Evolutionary conservation across 352 stramenopile genomes (phyloP), one percentile per base, ranked within the genome.

Genomic region (Hyaloperonospora brassicae): DNA sequence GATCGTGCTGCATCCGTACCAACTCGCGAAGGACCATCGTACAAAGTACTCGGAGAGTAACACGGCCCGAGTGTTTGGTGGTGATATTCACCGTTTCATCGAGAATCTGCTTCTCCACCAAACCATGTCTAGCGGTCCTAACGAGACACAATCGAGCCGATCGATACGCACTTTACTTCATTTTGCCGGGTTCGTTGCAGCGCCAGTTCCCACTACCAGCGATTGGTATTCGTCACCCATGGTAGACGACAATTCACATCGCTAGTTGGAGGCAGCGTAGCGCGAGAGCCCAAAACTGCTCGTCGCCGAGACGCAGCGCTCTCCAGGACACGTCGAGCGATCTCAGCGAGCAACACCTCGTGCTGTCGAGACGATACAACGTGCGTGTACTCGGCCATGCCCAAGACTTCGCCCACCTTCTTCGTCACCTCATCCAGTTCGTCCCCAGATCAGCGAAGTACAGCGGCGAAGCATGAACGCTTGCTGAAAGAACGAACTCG

Each of bases 1-100:
- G 68, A 98, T 98, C 68, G 79, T 96, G 47, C 64, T 99, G 64
- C 93, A 98, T 61, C 96, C 96, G 13, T 98, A 99, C 78, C 97
- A 98, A 64, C 84, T 98, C 68, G 91, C 98, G 36, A 99, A 99
- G 58, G 95, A 98, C 63, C 81, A 96, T 64, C 75, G 91, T 44
- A 97, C 86, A 1, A 93, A 95, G 22, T 87, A 87, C 64, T 84
- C 95, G n/a, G 89, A 84, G 46, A 82, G 67, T 10, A 79, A 98
- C 66, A 78, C 84, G 0, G 57, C 90, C 38, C 77, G 74, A 21
- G 89, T 98, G 54, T 68, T 98, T 13, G 87, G 98, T 59, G 95
- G 95, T 22, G 73, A 96, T 43, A 73, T 95, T 21, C 77, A 94
- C 38, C 57, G 59, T 13, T 89, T 91, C 43, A 89, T 91, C 51